phyloP scores from a whole-genome alignment of 495 filamentous ascomycete genomes.

The Terfezia claveryi region DNA sequence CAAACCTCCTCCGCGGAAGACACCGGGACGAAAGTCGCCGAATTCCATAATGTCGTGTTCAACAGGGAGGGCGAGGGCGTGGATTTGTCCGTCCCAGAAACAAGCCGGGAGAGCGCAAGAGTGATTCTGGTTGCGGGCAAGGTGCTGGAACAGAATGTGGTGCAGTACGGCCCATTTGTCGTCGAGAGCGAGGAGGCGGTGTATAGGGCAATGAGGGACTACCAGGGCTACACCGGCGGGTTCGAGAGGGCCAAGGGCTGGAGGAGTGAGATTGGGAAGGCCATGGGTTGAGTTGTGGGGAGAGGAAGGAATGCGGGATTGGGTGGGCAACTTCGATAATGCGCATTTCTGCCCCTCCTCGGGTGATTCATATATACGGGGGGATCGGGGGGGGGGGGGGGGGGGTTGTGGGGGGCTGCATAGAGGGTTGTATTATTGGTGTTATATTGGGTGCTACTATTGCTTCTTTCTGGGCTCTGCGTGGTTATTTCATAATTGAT shows the following conservation, averaged over 20 bases:
- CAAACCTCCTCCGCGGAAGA: slow-evolving; percentile 29
- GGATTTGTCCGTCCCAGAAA: slow-evolving; percentile 10
- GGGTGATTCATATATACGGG: too few relatives aligned
- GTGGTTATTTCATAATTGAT: too few relatives aligned
- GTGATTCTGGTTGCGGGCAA: slow-evolving; percentile 28
- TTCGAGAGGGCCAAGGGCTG: slow-evolving; percentile 72
- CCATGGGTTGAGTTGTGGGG: too few relatives aligned
- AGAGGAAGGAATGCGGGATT: too few relatives aligned
- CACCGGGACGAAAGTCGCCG: slow-evolving; percentile 27
- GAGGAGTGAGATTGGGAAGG: slow-evolving; percentile 67
- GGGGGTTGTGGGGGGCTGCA: too few relatives aligned
- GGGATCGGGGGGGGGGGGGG: too few relatives aligned
- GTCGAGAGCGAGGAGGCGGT: slow-evolving; percentile 65
- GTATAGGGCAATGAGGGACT: slow-evolving; percentile 77
- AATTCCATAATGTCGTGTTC: slow-evolving; percentile 82
- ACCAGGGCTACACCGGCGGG: slow-evolving; percentile 60
- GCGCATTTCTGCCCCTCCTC: too few relatives aligned
- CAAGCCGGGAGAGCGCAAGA: background rate
- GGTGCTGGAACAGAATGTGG: slow-evolving; percentile 73
- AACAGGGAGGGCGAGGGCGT: slow-evolving; percentile 50
- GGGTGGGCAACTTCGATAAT: too few relatives aligned
- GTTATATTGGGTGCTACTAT: too few relatives aligned
- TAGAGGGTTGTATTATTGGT: too few relatives aligned
- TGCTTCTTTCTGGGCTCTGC: too few relatives aligned
- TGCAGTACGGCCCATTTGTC: slow-evolving; percentile 94